Base-by-base conservation (phyloP, 108 stramenopile genomes). In the Mediolabrus comicus region DNA sequence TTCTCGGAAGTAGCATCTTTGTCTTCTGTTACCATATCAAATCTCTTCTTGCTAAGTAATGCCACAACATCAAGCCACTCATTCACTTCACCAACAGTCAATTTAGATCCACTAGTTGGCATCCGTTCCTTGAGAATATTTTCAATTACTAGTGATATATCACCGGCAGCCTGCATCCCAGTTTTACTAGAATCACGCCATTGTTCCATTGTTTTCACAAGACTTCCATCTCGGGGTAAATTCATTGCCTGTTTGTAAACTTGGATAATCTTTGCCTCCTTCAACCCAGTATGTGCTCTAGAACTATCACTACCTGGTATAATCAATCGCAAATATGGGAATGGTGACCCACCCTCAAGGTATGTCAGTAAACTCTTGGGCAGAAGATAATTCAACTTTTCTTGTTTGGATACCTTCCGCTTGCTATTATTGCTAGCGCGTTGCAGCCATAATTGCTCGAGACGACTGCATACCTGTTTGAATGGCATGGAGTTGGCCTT, bases 81-180 rank as follows among this genome's bases (percentile, higher is more conserved):
- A 73, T 95, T 95, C 9, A 95, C 74, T 41, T 89, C 59, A 7
- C 82, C 87, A 31, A 95, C 53, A 16, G 83, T 89, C 25, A 89
- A 26, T 28, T 77, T 83, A 10, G 71, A 84, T 36, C 66, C 60
- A 32, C 29, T 51, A 32, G 65, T 35, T 19, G 75, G 68, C 58
- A 80, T 59, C 32, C 89, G 68, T 49, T 81, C 73, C 51, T 69
- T 38, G 69, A 90, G 25, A 22, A 89, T 84, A 7, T 88, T 60
- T 56, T 80, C 53, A n/a, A 95, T 72, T 22, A 86, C 88, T 4
- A 74, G 32, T 25, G 81, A 76, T 27, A 95, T 65, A 74, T 95
- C 89, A 3, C 93, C 93, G 2, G 78, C 84, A 12, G 77, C 80
- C 29, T 35, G 49, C 12, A 59, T 10, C 5, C 83, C 83, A 34